Percentiles rank a stretch among this genome's conserved stretches.
phyloP scores from a whole-genome alignment of 495 filamentous ascomycete genomes.

The Penicillium cinerascens region DNA sequence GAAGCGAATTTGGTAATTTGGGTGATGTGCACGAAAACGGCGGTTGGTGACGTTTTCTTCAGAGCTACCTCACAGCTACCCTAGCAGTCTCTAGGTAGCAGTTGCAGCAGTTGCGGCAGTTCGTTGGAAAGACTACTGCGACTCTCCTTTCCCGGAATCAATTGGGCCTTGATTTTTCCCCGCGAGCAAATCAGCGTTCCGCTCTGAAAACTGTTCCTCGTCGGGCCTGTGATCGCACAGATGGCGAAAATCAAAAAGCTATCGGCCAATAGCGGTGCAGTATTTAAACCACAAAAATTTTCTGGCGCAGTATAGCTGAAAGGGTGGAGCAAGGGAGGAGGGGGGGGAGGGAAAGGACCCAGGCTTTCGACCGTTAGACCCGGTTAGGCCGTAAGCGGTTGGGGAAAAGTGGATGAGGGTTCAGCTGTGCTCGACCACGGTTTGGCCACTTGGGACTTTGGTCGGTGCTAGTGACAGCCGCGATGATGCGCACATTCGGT shows the following conservation, averaged over 20 bases:
- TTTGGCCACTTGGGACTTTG: constrained; percentile 32
- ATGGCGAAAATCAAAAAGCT: constrained; percentile 5
- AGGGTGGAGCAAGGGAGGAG: constrained; percentile 8
- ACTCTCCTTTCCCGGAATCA: not conserved
- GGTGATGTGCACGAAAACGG: constrained; percentile 1
- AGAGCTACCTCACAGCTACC: not conserved
- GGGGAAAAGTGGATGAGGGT: constrained; percentile 7
- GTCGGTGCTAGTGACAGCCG: constrained; percentile 16
- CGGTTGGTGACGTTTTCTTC: not conserved
- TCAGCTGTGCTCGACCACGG: constrained; percentile 33
- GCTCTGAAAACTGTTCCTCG: not conserved
- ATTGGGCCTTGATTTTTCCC: constrained; percentile 19
- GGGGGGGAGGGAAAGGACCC: not conserved
- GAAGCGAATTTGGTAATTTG: constrained; percentile 5
- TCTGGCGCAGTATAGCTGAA: constrained; percentile 9
- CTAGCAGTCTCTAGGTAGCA: not conserved
- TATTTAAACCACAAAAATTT: not conserved
- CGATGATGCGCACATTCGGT: constrained; percentile 39
- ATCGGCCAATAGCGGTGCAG: not conserved
- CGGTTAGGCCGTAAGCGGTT: constrained; percentile 13
- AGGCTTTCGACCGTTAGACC: constrained; percentile 12
- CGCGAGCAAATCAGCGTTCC: constrained; percentile 19
- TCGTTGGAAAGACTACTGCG: too few relatives aligned
- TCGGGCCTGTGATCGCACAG: not conserved
- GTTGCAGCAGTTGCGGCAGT: not conserved